phyloP scores from a whole-genome alignment of 345 rosid genomes.

The Ceriops tagal region DNA sequence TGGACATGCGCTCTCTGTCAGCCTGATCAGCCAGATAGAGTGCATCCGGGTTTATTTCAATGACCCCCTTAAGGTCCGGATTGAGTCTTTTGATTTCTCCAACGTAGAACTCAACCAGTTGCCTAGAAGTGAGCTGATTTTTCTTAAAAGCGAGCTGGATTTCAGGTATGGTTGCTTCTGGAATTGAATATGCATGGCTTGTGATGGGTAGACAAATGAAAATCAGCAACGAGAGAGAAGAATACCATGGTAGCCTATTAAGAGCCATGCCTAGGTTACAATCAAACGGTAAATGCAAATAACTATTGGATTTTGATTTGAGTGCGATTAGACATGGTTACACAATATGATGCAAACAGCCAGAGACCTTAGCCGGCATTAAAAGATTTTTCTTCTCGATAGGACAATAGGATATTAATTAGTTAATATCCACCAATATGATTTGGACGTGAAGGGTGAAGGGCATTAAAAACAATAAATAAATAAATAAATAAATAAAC shows the following conservation, averaged over 20 bases:
- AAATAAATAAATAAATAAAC: no score
- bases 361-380: neutral
- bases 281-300: neutral
- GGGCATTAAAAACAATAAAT: no score
- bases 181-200: conserved; percentile 15
- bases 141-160: conserved; percentile 31
- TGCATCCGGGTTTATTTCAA: conserved; percentile 14
- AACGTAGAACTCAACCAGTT: conserved; percentile 18
- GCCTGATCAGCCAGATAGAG: conserved; percentile 13
- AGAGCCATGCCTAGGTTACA: neutral
- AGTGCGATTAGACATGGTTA: neutral
- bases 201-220: neutral
- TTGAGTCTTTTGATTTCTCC: conserved; percentile 24
- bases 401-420: no score
- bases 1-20: conserved; percentile 23
- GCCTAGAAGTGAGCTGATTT: conserved; percentile 40
- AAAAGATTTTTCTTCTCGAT: no score
- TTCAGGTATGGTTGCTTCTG: conserved; percentile 40
- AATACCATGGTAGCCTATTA: neutral
- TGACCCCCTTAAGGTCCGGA: conserved; percentile 29
- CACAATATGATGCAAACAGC: neutral
- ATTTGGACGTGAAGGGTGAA: no score
- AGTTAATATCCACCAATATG: no score
- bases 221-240: neutral
- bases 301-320: neutral